phyloP scores from a whole-genome alignment of 1,139 yeast species.

The Nadsonia starkeyi-henricii region DNA sequence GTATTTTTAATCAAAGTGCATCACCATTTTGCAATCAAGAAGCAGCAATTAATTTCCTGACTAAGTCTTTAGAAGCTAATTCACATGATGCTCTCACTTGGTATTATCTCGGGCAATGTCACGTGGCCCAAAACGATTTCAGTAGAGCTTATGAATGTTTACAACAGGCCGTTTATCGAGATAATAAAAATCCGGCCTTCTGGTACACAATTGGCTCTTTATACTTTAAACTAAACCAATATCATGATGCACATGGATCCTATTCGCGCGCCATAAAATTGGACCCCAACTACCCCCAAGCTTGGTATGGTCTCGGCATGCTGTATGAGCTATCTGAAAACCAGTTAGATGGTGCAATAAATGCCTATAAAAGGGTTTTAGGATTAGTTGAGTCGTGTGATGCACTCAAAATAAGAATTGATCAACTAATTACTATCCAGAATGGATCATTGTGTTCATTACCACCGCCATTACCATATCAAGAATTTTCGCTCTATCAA shows the following conservation, averaged over 20 bases:
- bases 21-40: slow-evolving; percentile 64
- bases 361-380: slow-evolving; percentile 93
- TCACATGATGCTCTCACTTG: slow-evolving; percentile 87
- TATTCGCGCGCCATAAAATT: slow-evolving; percentile 90
- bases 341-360: slow-evolving; percentile 86
- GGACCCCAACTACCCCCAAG: slow-evolving; percentile 91
- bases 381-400: slow-evolving; percentile 87
- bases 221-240: slow-evolving; percentile 89
- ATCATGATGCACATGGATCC: slow-evolving; percentile 95
- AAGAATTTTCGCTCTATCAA: too few relatives aligned
- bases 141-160: slow-evolving; percentile 95
- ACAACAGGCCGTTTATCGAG: slow-evolving; percentile 96
- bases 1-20: slow-evolving; percentile 79
- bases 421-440: slow-evolving; percentile 49
- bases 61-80: slow-evolving; percentile 81
- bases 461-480: slow-evolving; percentile 11
- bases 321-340: slow-evolving; percentile 93
- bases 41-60: slow-evolving; percentile 63
- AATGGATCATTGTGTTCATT: slow-evolving; percentile 40
- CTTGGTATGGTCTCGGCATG: slow-evolving; percentile 97
- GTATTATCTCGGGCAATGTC: slow-evolving; percentile 92
- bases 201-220: slow-evolving; percentile 98
- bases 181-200: slow-evolving; percentile 90
- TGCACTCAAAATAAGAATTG: slow-evolving; percentile 83
- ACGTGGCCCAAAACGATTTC: slow-evolving; percentile 90